Evolutionary conservation across 164 flowering plant genomes (phyloP).

Genomic region (Paratinospora sagittata): DNA sequence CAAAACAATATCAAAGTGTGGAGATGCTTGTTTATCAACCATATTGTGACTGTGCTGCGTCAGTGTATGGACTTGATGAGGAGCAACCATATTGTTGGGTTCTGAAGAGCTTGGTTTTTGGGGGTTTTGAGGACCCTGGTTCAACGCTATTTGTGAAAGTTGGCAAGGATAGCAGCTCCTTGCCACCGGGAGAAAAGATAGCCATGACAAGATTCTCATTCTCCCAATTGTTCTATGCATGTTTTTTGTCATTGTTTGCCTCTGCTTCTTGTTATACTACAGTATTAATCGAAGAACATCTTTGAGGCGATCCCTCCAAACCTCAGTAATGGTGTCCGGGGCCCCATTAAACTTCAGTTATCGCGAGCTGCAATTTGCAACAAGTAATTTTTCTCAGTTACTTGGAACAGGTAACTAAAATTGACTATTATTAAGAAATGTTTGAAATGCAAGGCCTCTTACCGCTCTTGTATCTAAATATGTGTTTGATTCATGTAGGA

Average conservation of each 20-base stretch:
- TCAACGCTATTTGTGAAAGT: slow-evolving; percentile 72
- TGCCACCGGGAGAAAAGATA: slow-evolving; percentile 2
- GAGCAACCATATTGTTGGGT: slow-evolving; percentile 86
- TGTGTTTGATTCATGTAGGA: not conserved
- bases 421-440: slow-evolving; percentile 14
- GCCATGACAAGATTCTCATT: slow-evolving; percentile 40
- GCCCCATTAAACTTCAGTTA: slow-evolving; percentile 58
- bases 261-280: slow-evolving; percentile 48
- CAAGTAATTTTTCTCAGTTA: slow-evolving; percentile 20
- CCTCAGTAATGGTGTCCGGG: slow-evolving; percentile 46
- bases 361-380: slow-evolving; percentile 57
- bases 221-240: slow-evolving; percentile 60
- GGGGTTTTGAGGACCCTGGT: slow-evolving; percentile 72
- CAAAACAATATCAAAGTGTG: slow-evolving; percentile 46
- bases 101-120: slow-evolving; percentile 64
- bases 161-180: slow-evolving; percentile 27
- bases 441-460: not conserved
- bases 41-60: slow-evolving; percentile 83
- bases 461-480: not conserved
- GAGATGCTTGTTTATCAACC: slow-evolving; percentile 63
- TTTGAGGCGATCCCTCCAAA: slow-evolving; percentile 35
- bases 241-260: slow-evolving; percentile 40
- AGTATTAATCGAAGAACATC: slow-evolving; percentile 36
- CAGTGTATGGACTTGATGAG: slow-evolving; percentile 73
- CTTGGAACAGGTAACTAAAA: slow-evolving; percentile 58